phyloP scores from a whole-genome alignment of 1,284 basidiomycete genomes.

The Moesziomyces antarcticus region DNA sequence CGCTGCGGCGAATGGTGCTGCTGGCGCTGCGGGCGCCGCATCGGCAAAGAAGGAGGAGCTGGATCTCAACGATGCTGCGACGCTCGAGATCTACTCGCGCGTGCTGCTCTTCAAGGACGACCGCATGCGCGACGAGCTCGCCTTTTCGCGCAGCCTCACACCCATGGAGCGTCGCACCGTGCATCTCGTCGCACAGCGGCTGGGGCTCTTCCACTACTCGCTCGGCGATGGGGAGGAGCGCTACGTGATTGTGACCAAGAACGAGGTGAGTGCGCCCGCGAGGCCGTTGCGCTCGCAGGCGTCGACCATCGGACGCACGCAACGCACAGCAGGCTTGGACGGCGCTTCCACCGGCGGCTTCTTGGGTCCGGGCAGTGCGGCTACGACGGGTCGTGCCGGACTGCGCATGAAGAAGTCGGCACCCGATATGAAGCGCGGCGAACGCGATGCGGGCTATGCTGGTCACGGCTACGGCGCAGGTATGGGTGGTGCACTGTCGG shows the following conservation, averaged over 20 bases:
- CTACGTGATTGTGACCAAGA: slow-evolving; percentile 81
- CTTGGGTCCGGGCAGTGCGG: slow-evolving; percentile 47
- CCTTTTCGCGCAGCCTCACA: slow-evolving; percentile 86
- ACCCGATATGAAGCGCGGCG: slow-evolving; percentile 63
- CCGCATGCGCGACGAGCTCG: slow-evolving; percentile 94
- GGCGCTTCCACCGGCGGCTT: slow-evolving; percentile 24
- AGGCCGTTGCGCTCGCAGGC: slow-evolving; percentile 56
- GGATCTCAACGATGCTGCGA: slow-evolving; percentile 94
- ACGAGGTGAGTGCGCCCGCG: slow-evolving; percentile 38
- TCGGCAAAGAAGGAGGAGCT: slow-evolving; percentile 72
- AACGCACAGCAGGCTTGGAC: slow-evolving; percentile 27
- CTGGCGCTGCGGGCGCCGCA: slow-evolving; percentile 70
- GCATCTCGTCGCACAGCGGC: slow-evolving; percentile 93
- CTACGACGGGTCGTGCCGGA: slow-evolving; percentile 53
- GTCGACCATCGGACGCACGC: slow-evolving; percentile 57
- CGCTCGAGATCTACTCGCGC: slow-evolving; percentile 95
- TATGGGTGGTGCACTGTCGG: slow-evolving; percentile 16
- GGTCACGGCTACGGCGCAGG: slow-evolving; percentile 17
- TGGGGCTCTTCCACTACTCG: slow-evolving; percentile 93
- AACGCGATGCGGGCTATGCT: slow-evolving; percentile 8
- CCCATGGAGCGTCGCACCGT: slow-evolving; percentile 90
- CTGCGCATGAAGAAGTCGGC: slow-evolving; percentile 64
- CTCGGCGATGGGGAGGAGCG: slow-evolving; percentile 91
- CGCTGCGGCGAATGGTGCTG: slow-evolving; percentile 72
- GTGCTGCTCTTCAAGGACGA: slow-evolving; percentile 98